Evolutionary conservation across 2,329 filamentous ascomycete genomes (phyloP).

Genomic region (Aureobasidium sp.): DNA sequence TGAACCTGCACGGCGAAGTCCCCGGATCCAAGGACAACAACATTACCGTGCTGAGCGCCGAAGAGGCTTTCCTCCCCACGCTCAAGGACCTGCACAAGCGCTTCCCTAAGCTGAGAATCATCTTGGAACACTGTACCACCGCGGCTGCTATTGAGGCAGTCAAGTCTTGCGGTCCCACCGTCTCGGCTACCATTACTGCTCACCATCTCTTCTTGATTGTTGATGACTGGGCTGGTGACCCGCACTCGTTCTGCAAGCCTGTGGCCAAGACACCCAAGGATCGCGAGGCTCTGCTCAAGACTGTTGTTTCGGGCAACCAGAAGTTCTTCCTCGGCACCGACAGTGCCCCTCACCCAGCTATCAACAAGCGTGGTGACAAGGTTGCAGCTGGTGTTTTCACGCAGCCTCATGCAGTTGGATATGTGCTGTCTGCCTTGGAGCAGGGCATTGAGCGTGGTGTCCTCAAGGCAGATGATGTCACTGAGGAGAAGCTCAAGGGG

Average conservation of each 20-base stretch:
- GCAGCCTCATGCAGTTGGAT: slow-evolving; percentile 59
- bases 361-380: slow-evolving; percentile 49
- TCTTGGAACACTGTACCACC: slow-evolving; percentile 81
- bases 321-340: slow-evolving; percentile 73
- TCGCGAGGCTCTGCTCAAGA: slow-evolving; percentile 61
- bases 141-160: slow-evolving; percentile 73
- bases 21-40: slow-evolving; percentile 41
- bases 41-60: slow-evolving; percentile 51
- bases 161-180: slow-evolving; percentile 63
- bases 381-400: slow-evolving; percentile 72
- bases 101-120: slow-evolving; percentile 62
- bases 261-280: slow-evolving; percentile 57
- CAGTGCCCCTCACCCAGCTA: slow-evolving; percentile 58
- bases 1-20: slow-evolving; percentile 92
- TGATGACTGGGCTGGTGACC: slow-evolving; percentile 59
- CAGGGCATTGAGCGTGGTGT: slow-evolving; percentile 49
- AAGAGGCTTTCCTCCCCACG: slow-evolving; percentile 72
- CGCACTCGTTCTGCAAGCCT: slow-evolving; percentile 74
- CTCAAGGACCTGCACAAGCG: slow-evolving; percentile 61
- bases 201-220: slow-evolving; percentile 77
- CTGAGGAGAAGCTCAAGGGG: slow-evolving; percentile 43
- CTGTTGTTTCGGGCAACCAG: slow-evolving; percentile 48
- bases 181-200: slow-evolving; percentile 74
- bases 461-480: slow-evolving; percentile 46
- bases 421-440: slow-evolving; percentile 58